Evolutionary conservation across 768 basidiomycete species (phyloP).

Genomic region (Grammothele lineata): DNA sequence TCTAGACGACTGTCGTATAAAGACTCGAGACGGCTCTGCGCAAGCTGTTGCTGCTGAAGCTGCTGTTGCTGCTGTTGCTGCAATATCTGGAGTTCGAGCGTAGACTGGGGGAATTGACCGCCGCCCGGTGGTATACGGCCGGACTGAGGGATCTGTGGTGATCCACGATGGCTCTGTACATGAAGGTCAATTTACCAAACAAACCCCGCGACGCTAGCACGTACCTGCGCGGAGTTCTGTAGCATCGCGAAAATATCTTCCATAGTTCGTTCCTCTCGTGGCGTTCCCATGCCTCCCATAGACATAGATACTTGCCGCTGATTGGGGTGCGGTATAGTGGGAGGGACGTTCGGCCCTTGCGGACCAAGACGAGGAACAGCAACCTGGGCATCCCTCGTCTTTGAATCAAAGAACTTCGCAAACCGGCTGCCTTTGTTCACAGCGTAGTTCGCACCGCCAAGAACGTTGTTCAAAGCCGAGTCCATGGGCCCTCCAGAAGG

Average conservation of each 20-base stretch:
- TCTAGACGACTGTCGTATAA: slow-evolving; percentile 72
- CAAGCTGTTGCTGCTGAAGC: slow-evolving; percentile 35
- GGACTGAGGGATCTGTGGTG: slow-evolving; percentile 20
- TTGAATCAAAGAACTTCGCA: slow-evolving; percentile 85
- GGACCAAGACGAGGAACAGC: slow-evolving; percentile 20
- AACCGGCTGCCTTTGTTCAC: slow-evolving; percentile 75
- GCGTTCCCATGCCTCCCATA: slow-evolving; percentile 32
- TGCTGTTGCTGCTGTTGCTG: slow-evolving; percentile 41
- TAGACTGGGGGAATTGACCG: slow-evolving; percentile 21
- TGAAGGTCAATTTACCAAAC: background rate
- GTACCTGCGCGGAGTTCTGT: slow-evolving; percentile 71
- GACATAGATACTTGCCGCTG: slow-evolving; percentile 42
- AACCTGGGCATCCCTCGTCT: slow-evolving; percentile 43
- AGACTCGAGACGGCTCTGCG: slow-evolving; percentile 52
- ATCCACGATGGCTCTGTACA: slow-evolving; percentile 19
- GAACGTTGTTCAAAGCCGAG: slow-evolving; percentile 14
- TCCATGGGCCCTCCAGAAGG: slow-evolving; percentile 14
- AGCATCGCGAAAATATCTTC: slow-evolving; percentile 83
- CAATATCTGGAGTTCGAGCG: slow-evolving; percentile 31
- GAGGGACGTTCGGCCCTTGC: slow-evolving; percentile 35
- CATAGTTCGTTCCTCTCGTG: slow-evolving; percentile 52
- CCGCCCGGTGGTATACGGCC: slow-evolving; percentile 23
- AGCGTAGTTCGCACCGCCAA: slow-evolving; percentile 41
- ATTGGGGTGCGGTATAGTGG: slow-evolving; percentile 34
- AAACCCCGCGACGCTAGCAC: no score